Evolutionary conservation across 768 basidiomycete genomes (phyloP).

Genomic region (Lentinula edodes): DNA sequence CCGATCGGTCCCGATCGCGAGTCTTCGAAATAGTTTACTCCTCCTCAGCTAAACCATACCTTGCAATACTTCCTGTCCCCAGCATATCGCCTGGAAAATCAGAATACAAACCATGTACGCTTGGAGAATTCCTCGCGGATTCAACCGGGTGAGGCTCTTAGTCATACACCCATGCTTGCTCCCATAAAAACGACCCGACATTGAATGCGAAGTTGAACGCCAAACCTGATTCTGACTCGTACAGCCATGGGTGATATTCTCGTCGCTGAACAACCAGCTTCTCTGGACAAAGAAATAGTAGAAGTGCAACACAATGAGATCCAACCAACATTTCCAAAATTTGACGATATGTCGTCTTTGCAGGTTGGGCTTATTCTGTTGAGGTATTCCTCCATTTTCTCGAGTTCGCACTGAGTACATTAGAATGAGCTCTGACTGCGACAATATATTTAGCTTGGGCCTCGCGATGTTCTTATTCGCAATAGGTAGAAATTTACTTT

Average conservation of each 20-base stretch:
- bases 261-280: neutral
- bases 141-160: too few relatives aligned
- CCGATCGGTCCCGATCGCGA: too few relatives aligned
- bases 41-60: too few relatives aligned
- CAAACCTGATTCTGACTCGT: neutral
- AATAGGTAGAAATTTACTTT: neutral
- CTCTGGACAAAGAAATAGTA: neutral
- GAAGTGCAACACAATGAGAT: neutral
- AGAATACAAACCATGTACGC: too few relatives aligned
- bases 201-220: too few relatives aligned
- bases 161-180: too few relatives aligned
- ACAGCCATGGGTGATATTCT: neutral
- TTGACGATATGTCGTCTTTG: conserved; percentile 9
- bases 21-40: too few relatives aligned
- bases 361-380: conserved; percentile 7
- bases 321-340: conserved; percentile 7
- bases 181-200: too few relatives aligned
- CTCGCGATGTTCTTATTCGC: conserved; percentile 8
- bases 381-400: neutral
- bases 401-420: neutral
- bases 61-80: too few relatives aligned
- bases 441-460: neutral
- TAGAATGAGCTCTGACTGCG: neutral
- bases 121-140: too few relatives aligned
- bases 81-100: too few relatives aligned